Evolutionary conservation across 495 filamentous ascomycete genomes (phyloP).

Genomic region (Talaromyces nanjingensis): DNA sequence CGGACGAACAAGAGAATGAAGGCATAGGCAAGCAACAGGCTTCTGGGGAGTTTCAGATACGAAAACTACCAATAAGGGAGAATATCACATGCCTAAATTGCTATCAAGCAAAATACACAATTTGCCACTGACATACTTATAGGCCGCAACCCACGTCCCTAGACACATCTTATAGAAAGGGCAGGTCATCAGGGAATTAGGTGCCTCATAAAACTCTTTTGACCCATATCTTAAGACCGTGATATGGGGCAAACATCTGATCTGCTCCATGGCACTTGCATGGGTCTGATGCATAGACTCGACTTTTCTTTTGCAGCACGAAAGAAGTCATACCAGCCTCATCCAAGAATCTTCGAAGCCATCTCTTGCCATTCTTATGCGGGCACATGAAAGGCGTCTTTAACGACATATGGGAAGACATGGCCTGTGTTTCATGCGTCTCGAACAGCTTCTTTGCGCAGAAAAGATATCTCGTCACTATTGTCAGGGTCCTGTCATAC

Average conservation of each 20-base stretch:
- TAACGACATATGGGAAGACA: not conserved
- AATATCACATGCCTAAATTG: too few relatives aligned
- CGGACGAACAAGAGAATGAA: not conserved
- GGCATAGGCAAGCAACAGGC: not conserved
- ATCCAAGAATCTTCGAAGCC: slow-evolving; percentile 1
- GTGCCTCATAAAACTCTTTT: not conserved
- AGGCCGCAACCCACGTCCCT: not conserved
- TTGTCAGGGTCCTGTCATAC: not conserved
- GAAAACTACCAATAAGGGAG: too few relatives aligned
- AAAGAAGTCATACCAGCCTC: slow-evolving; percentile 2
- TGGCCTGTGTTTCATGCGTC: not conserved
- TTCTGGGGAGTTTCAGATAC: not conserved
- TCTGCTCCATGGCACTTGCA: not conserved
- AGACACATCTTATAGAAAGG: not conserved
- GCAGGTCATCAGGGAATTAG: too few relatives aligned
- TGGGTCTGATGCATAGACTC: not conserved
- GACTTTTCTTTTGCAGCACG: not conserved
- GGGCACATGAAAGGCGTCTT: not conserved
- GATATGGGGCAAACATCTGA: not conserved
- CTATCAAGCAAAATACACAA: not conserved
- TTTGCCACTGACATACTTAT: not conserved
- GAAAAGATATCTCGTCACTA: slow-evolving; percentile 1
- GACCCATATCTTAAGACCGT: not conserved
- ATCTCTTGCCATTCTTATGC: slow-evolving; percentile 4
- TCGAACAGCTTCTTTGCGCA: not conserved